Conservation (phyloP, 495 filamentous ascomycete genomes). For the Penicillium coprophilum region DNA sequence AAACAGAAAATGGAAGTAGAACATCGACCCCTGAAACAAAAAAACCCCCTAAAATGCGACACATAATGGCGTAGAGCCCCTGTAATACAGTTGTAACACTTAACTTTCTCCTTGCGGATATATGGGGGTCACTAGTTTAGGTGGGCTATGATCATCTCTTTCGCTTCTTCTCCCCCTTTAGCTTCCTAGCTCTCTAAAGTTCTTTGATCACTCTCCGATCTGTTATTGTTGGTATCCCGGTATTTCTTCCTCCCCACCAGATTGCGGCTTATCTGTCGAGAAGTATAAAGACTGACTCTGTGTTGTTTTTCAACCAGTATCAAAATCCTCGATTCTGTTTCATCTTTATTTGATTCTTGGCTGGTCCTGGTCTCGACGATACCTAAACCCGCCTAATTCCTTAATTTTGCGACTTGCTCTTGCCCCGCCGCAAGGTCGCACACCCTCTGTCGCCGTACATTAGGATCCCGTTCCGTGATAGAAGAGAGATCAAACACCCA, state of each 20-base stretch:
- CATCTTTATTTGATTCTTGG: conserved; percentile 17
- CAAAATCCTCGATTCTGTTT: not conserved
- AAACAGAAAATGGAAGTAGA: not conserved
- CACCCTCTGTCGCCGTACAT: conserved; percentile 8
- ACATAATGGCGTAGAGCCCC: conserved; percentile 3
- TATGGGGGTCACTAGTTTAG: conserved; percentile 18
- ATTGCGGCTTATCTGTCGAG: conserved; percentile 2
- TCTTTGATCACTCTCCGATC: conserved; percentile 1
- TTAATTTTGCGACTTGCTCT: conserved; percentile 9
- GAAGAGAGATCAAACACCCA: not conserved
- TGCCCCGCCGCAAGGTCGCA: conserved; percentile 24
- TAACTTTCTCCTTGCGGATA: conserved; percentile 15
- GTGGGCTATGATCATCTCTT: conserved; percentile 27
- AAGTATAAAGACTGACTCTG: conserved; percentile 2
- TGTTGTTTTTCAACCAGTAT: not conserved
- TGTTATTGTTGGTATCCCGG: not conserved
- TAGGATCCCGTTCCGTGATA: conserved; percentile 1
- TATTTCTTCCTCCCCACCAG: conserved; percentile 7
- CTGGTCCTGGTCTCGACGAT: conserved; percentile 27
- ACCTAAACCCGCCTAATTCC: conserved; percentile 12
- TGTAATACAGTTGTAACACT: conserved; percentile 14
- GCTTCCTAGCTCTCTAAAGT: conserved; percentile 5
- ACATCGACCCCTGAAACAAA: conserved; percentile 3
- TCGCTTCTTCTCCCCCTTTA: conserved; percentile 11
- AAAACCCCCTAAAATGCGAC: not conserved